Conservation (phyloP, 2,329 filamentous ascomycete genomes). For the Fusarium proliferatum region DNA sequence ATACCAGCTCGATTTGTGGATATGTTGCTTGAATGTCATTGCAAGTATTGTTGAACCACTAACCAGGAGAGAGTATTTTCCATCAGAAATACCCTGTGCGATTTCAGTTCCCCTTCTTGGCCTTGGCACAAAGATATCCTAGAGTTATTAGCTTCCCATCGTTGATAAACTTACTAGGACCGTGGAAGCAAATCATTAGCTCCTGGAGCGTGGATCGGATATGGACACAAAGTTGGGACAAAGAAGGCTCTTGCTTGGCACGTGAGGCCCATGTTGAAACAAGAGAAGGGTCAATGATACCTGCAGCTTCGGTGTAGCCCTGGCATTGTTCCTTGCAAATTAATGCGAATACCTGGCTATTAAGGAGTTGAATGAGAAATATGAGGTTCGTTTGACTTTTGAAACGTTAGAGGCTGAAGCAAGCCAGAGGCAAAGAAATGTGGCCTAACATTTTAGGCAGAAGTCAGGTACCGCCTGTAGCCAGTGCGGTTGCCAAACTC, state of each 20-base stretch:
- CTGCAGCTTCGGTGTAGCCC: conserved; percentile 1
- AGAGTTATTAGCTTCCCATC: background rate
- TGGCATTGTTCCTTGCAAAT: conserved; percentile 19
- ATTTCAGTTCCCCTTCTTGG: background rate
- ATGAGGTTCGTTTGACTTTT: conserved; percentile 18
- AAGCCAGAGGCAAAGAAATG: background rate
- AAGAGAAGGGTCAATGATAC: conserved; percentile 5
- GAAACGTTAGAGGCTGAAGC: conserved; percentile 17
- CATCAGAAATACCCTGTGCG: background rate
- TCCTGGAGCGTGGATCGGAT: background rate
- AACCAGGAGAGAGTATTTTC: background rate
- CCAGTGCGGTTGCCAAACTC: conserved; percentile 12
- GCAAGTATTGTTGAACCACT: background rate
- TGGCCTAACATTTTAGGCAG: conserved; percentile 14
- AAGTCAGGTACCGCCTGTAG: background rate
- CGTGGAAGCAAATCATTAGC: background rate
- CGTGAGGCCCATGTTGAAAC: conserved; percentile 25
- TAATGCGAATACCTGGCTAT: conserved; percentile 25
- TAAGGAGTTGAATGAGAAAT: conserved; percentile 13
- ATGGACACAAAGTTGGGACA: conserved; percentile 14
- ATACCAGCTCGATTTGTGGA: conserved; percentile 22
- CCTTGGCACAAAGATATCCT: background rate
- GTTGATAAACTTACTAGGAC: background rate
- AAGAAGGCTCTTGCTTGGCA: conserved; percentile 23
- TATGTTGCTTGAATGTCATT: background rate